Base-by-base conservation (phyloP, 2,329 filamentous ascomycete species). In the Aureobasidium melanogenum region DNA sequence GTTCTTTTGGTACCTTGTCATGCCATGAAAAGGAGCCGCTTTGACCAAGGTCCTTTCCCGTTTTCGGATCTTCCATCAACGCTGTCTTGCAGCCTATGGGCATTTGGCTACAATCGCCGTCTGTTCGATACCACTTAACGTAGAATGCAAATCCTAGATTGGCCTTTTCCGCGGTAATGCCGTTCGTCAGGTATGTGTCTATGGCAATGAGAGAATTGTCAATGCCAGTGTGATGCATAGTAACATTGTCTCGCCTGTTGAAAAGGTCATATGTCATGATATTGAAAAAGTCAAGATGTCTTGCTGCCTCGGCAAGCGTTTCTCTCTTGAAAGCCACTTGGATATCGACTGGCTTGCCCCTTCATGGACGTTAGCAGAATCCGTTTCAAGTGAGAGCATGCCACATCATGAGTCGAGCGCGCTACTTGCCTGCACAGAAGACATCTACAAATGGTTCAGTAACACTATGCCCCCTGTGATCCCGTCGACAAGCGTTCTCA, bases 211-310 rank as follows among this genome's bases (percentile, higher is more conserved):
- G 71, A 0, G 85, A 85, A 10, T 76, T 79, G 15, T 75, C 68
- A 7, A 89, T 76, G n/a, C 84, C 83, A 46, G 80, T 85, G 69
- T 88, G 86, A 71, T 90, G 87, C 36, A 75, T 79, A 3, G 87
- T 88, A 10, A 76, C 69, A 46, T 73, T 83, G 73, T 89, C 83
- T 36, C 88, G 83, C 36, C 87, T 68, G 73, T 88, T 89, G 81
- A 88, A 86, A 51, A 90, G 70, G 68, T 90, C 87, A 70, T 89
- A 89, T 1, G 82, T 80, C 86, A 89, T 89, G 64, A 89, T 75
- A 66, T 89, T 89, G 68, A 89, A 77, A 67, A 84, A 86, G 69
- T 89, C 85, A 19, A 88, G 79, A 1, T 78, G 76, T 14, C 74
- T 69, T 75, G 81, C 82, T 65, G 89, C 87, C 61, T 77, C 73